Base-by-base conservation (phyloP, 345 rosid genomes). In the Gynandropsis gynandra region DNA sequence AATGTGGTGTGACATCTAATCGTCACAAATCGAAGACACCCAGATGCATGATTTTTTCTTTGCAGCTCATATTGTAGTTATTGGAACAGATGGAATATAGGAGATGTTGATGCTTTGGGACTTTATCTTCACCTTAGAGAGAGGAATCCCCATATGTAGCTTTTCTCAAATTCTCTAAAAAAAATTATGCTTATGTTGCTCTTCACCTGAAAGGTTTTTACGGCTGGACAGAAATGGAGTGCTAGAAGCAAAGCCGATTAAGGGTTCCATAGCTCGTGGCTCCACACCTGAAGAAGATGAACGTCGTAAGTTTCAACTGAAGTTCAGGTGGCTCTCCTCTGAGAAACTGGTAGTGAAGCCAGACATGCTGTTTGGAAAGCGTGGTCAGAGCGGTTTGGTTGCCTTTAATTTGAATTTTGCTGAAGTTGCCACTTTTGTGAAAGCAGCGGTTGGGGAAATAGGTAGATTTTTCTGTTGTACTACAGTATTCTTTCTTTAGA, bases 41-140 rank as follows among this genome's bases (percentile, higher is more conserved):
- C 96, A n/a, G 98, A 92, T 66, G 95, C 98, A 40, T 92, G 96
- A n/a, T 52, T 75, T 87, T 51, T 81, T 87, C 88, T 87, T 87
- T 58, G 87, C 78, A 1, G 95, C 87, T 61, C 77, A 84, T 35
- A 37, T 90, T 56, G 53, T 82, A 8, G 89, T 71, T 64, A 69
- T 87, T 17, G 98, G 73, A 62, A 79, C 35, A 77, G 87, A 49
- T 73, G 64, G 61, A 67, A n/a, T 84, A n/a, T n/a, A n/a, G n/a
- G n/a, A n/a, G n/a, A n/a, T n/a, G n/a, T n/a, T n/a, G n/a, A n/a
- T n/a, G n/a, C n/a, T n/a, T n/a, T n/a, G n/a, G n/a, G n/a, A n/a
- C n/a, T n/a, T n/a, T n/a, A n/a, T n/a, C n/a, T n/a, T 61, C 77
- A 73, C 65, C 84, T 87, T 13, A 68, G 96, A 63, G 81, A 92